Conservation (phyloP, 2,329 filamentous ascomycete species). For the Trichoderma harzianum region DNA sequence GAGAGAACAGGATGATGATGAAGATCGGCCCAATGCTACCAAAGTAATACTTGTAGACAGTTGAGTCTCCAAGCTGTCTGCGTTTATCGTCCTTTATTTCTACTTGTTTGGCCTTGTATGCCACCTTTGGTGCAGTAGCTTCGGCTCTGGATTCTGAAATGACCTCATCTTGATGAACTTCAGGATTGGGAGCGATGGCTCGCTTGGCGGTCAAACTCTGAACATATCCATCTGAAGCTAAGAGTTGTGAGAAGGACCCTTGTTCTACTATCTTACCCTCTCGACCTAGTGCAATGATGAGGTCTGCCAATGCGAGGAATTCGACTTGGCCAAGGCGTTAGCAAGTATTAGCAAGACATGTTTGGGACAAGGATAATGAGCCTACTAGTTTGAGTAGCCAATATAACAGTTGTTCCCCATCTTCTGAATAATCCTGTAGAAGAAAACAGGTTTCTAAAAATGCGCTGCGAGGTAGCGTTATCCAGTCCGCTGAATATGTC, state of each 20-base stretch:
- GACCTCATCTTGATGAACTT: background rate
- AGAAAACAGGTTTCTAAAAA: conserved; percentile 32
- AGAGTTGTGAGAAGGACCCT: background rate
- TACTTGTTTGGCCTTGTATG: background rate
- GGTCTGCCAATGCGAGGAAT: conserved; percentile 7
- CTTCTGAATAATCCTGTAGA: conserved; percentile 27
- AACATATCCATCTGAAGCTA: background rate
- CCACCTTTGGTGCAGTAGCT: background rate
- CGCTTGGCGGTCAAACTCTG: background rate
- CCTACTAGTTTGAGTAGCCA: conserved; percentile 36
- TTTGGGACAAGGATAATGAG: background rate
- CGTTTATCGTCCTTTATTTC: conserved; percentile 1
- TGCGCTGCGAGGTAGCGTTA: conserved; percentile 30
- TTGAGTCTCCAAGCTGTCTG: background rate
- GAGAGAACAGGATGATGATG: conserved; percentile 19
- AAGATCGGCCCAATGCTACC: background rate
- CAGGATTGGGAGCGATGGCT: background rate
- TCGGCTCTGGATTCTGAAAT: background rate
- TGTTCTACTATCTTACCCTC: background rate
- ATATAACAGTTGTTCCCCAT: conserved; percentile 34
- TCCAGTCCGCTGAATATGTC: conserved; percentile 40
- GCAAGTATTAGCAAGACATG: background rate
- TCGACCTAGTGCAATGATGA: conserved; percentile 5
- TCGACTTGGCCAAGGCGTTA: background rate
- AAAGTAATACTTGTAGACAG: conserved; percentile 16